Evolutionary conservation across 106 monocot species (phyloP), one percentile per base, ranked within the genome.

Genomic region (Vanilla planifolia): DNA sequence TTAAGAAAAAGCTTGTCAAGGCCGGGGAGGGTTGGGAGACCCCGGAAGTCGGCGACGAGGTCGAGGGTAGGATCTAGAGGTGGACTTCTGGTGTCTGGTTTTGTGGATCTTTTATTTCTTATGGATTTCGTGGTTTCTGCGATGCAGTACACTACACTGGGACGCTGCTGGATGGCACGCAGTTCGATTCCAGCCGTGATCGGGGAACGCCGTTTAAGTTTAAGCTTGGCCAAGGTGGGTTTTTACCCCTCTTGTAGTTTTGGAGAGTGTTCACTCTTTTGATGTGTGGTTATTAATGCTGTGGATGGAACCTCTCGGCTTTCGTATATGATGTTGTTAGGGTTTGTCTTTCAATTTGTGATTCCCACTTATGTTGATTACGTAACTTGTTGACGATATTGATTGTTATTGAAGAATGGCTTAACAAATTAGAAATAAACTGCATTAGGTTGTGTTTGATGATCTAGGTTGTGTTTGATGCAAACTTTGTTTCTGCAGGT

Each of bases 201-300:
- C 80, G 92, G 6, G 92, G 72, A 11, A 74, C 75, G 8, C 78
- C 85, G 2, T 93, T 93, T 74, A 93, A 88, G 62, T 93, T 93
- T 59, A 85, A 67, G 65, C 79, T 93, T 10, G 92, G 92, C 16
- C 79, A 93, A 81, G 92, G 92, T 88, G 79, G 92, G 92, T 88
- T 51, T 51, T 41, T 17, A 0, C 4, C 10, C 37, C 25, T 22
- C 5, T 9, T 50, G 28, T 51, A 39, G 7, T 37, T 6, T 37
- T 37, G 37, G 37, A 6, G 7, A 10, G 37, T 10, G 5, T 10
- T 37, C 7, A 5, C 10, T 10, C 37, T 37, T 37, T 37, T 6
- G 37, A 37, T 37, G 7, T 10, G 10, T 37, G 5, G 5, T 37
- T 10, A 5, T 10, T 37, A 6, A 37, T 37, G 5, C 10, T 37